These are phyloP conservation scores for Trichoderma virens DNA, from an alignment of 495 filamentous ascomycete genomes.

Conservation along the genomic window DNA sequence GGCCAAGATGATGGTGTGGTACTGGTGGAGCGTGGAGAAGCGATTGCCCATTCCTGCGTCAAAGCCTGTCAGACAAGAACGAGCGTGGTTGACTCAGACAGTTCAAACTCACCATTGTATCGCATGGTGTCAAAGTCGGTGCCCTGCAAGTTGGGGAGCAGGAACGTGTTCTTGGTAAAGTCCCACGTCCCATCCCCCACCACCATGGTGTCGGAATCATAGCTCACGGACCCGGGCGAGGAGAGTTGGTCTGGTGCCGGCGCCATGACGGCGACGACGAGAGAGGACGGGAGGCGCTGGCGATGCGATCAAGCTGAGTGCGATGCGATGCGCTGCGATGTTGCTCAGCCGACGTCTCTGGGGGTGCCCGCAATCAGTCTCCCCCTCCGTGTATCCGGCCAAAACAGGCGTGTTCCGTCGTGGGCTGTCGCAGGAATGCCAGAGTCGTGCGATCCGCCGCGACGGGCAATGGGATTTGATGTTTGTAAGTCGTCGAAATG, in stretches of 20 bases:
- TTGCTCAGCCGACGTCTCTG: not conserved
- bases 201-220: conserved; percentile 71
- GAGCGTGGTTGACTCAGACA: not conserved
- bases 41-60: conserved; percentile 80
- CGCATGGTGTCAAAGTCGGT: conserved; percentile 90
- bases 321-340: not conserved
- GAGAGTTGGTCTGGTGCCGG: conserved; percentile 47
- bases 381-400: not conserved
- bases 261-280: conserved; percentile 38
- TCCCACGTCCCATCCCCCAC: conserved; percentile 96
- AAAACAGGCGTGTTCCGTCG: not conserved
- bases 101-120: conserved; percentile 65
- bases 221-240: conserved; percentile 72
- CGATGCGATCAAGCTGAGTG: not conserved
- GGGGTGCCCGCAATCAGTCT: not conserved
- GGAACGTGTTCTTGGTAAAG: conserved; percentile 70
- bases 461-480: not conserved
- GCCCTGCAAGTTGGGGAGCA: conserved; percentile 78
- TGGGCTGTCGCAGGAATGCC: not conserved
- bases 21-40: conserved; percentile 65
- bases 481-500: not conserved
- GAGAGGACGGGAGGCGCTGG: not conserved
- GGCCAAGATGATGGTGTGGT: conserved; percentile 69
- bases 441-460: conserved; percentile 1
- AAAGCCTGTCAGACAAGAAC: conserved; percentile 15